These are phyloP conservation scores for Babesia gibsoni DNA, from an alignment of 169 alveolate genomes.

Conservation along the genomic window DNA sequence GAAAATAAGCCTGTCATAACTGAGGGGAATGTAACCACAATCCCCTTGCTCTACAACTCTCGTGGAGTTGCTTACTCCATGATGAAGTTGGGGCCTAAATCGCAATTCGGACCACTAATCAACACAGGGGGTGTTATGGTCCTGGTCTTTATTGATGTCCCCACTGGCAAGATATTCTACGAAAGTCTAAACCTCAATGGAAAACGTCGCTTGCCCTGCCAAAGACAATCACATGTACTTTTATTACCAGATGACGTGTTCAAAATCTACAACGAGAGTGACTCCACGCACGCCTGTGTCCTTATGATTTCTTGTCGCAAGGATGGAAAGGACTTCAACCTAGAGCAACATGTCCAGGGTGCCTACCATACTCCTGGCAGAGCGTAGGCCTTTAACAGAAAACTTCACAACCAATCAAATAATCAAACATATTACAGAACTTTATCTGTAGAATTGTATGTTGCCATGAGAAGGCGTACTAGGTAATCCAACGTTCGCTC, in stretches of 20 bases:
- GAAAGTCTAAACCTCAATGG: constrained; percentile 42
- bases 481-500: neutral
- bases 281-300: constrained; percentile 23
- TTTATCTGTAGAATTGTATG: too few relatives aligned
- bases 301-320: constrained; percentile 32
- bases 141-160: constrained; percentile 36
- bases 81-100: constrained; percentile 18
- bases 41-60: constrained; percentile 32
- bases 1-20: neutral
- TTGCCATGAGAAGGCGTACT: neutral
- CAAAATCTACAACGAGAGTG: constrained; percentile 50
- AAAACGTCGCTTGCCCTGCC: constrained; percentile 27
- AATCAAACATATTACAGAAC: too few relatives aligned
- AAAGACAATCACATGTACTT: constrained; percentile 37
- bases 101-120: constrained; percentile 50
- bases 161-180: constrained; percentile 24
- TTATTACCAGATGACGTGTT: constrained; percentile 57
- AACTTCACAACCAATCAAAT: too few relatives aligned
- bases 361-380: constrained; percentile 13
- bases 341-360: constrained; percentile 31
- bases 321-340: constrained; percentile 43
- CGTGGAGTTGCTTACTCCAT: constrained; percentile 30
- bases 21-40: neutral
- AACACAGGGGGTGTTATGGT: constrained; percentile 54
- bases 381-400: too few relatives aligned